Conservation (phyloP, 2,329 filamentous ascomycete genomes). For the Calonectria hawksworthii region DNA sequence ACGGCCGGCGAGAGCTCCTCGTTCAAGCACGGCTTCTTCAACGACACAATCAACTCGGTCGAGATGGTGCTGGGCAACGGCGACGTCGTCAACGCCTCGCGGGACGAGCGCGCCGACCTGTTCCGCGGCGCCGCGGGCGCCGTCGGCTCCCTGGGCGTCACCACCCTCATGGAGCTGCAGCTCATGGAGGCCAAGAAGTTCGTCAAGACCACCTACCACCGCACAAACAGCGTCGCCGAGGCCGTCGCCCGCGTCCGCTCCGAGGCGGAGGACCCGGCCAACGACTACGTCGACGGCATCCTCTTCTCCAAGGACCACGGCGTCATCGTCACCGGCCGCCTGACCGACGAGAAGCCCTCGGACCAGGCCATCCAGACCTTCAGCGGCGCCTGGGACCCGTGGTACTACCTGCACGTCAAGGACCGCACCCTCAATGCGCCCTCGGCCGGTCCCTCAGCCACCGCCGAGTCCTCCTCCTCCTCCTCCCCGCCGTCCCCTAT, state of each 20-base stretch:
- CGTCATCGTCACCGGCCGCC: constrained; percentile 66
- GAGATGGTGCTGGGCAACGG: constrained; percentile 75
- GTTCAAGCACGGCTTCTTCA: constrained; percentile 78
- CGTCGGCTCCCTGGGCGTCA: constrained; percentile 72
- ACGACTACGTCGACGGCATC: constrained; percentile 75
- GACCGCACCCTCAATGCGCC: constrained; percentile 37
- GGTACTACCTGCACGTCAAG: constrained; percentile 76
- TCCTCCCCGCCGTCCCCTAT: constrained; percentile 31
- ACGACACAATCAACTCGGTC: constrained; percentile 72
- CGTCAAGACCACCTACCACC: constrained; percentile 69
- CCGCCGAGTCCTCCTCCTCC: constrained; percentile 28
- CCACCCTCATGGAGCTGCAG: constrained; percentile 71
- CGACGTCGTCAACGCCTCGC: constrained; percentile 63
- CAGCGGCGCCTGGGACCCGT: constrained; percentile 68
- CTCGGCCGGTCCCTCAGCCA: constrained; percentile 34
- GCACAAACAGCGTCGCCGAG: constrained; percentile 57
- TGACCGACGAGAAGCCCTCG: constrained; percentile 46
- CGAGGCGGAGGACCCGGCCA: neutral
- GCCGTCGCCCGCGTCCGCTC: constrained; percentile 59
- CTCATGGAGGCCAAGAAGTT: constrained; percentile 67
- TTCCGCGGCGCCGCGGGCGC: constrained; percentile 72
- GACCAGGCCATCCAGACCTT: constrained; percentile 54
- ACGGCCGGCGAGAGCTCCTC: constrained; percentile 77
- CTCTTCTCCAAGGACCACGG: constrained; percentile 64
- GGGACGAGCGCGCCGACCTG: constrained; percentile 63